Evolutionary conservation across 2,329 filamentous ascomycete species (phyloP).

Genomic region (Mollisia scopiformis): DNA sequence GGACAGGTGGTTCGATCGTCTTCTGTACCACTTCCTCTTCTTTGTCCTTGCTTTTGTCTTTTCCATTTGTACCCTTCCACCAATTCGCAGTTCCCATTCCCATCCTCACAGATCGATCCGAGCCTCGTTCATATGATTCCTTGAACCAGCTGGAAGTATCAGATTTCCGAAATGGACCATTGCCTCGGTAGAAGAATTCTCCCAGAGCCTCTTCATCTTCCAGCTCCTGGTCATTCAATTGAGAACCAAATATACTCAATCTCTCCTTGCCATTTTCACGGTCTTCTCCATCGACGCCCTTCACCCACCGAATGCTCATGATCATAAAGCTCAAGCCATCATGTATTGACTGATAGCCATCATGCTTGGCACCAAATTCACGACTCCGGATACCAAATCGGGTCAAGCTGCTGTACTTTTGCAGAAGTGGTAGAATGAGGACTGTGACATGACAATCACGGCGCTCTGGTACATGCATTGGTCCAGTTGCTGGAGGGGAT

Average conservation of each 20-base stretch:
- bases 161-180: not conserved
- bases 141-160: conserved; percentile 14
- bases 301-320: conserved; percentile 80
- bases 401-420: conserved; percentile 75
- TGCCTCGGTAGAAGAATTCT: conserved; percentile 13
- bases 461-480: conserved; percentile 64
- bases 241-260: conserved; percentile 23
- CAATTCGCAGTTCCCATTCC: conserved; percentile 30
- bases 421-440: conserved; percentile 77
- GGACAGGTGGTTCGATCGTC: not conserved
- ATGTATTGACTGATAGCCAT: conserved; percentile 42
- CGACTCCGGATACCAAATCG: conserved; percentile 83
- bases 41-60: not conserved
- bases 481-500: conserved; percentile 59
- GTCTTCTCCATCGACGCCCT: conserved; percentile 61
- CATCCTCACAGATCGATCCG: not conserved
- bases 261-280: conserved; percentile 47
- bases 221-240: conserved; percentile 23
- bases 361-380: conserved; percentile 66
- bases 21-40: not conserved
- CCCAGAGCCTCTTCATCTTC: conserved; percentile 23
- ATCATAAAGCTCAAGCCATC: conserved; percentile 81
- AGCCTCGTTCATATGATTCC: not conserved
- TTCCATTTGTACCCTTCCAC: conserved; percentile 22
- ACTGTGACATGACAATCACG: conserved; percentile 88